phyloP scores from a whole-genome alignment of 257 asterid species.

The Datura wrightii region DNA sequence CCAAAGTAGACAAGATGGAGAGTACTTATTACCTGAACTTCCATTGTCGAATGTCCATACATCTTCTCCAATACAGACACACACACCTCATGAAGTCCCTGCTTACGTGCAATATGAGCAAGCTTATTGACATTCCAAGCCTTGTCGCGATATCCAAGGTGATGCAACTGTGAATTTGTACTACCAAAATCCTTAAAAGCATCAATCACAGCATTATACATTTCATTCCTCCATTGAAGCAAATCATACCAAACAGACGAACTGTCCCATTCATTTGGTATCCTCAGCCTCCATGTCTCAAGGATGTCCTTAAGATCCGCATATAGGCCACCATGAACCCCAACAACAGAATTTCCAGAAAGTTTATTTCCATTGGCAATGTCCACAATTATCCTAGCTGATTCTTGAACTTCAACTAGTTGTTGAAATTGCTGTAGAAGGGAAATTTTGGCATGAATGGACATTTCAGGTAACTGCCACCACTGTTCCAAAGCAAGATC shows the following conservation, averaged over 20 bases:
- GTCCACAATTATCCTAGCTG: conserved; percentile 88
- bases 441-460: conserved; percentile 91
- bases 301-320: conserved; percentile 98
- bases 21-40: conserved; percentile 73
- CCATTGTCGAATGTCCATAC: conserved; percentile 99
- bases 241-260: conserved; percentile 97
- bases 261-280: conserved; percentile 99
- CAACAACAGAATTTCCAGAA: conserved; percentile 81
- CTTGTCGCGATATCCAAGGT: conserved; percentile 98
- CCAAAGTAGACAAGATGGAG: conserved; percentile 28
- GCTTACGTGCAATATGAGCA: conserved; percentile 95
- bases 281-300: conserved; percentile 98
- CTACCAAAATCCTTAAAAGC: conserved; percentile 87
- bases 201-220: conserved; percentile 93
- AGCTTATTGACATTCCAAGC: conserved; percentile 99
- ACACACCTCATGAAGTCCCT: conserved; percentile 88
- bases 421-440: conserved; percentile 98
- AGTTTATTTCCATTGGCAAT: conserved; percentile 87
- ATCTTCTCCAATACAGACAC: conserved; percentile 92
- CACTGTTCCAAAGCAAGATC: conserved; percentile 98
- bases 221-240: conserved; percentile 99
- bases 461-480: conserved; percentile 99
- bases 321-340: conserved; percentile 78
- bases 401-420: conserved; percentile 98
- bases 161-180: conserved; percentile 89